These are phyloP conservation scores for Colletotrichum karsti DNA, from an alignment of 2,329 filamentous ascomycete species.

Conservation along the genomic window DNA sequence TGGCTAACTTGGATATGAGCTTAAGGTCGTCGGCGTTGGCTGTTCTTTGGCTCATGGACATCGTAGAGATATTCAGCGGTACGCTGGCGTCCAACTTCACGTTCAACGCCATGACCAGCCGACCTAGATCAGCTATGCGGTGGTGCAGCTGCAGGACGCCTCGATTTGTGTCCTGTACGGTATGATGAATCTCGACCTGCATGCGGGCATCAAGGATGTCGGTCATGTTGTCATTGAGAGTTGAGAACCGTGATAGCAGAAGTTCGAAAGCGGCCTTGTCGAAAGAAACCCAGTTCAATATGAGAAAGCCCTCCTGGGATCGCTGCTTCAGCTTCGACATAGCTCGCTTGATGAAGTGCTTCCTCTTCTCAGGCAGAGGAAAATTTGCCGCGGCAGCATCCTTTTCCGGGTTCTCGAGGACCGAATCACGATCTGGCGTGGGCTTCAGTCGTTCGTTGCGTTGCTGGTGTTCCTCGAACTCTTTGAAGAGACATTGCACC, in stretches of 20 bases:
- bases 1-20: constrained; percentile 53
- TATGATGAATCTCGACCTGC: constrained; percentile 56
- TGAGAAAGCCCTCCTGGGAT: constrained; percentile 41
- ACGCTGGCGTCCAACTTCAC: constrained; percentile 47
- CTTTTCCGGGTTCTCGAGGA: constrained; percentile 48
- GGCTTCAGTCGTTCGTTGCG: constrained; percentile 46
- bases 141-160: constrained; percentile 56
- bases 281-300: constrained; percentile 54
- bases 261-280: constrained; percentile 55
- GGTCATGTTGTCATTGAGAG: constrained; percentile 57
- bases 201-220: constrained; percentile 55
- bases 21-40: constrained; percentile 49
- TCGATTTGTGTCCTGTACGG: constrained; percentile 56
- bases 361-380: constrained; percentile 49
- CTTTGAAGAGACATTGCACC: constrained; percentile 54
- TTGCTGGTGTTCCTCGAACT: constrained; percentile 53
- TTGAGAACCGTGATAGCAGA: constrained; percentile 51
- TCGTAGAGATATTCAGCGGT: constrained; percentile 34
- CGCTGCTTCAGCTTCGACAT: constrained; percentile 48
- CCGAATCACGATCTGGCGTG: constrained; percentile 42
- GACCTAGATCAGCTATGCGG: constrained; percentile 53
- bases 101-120: constrained; percentile 55
- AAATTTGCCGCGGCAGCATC: constrained; percentile 55
- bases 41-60: constrained; percentile 44
- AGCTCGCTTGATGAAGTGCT: constrained; percentile 52